Evolutionary conservation across 2,329 filamentous ascomycete species (phyloP), one percentile per base, ranked within the genome.

Genomic region (Grosmannia huntii): DNA sequence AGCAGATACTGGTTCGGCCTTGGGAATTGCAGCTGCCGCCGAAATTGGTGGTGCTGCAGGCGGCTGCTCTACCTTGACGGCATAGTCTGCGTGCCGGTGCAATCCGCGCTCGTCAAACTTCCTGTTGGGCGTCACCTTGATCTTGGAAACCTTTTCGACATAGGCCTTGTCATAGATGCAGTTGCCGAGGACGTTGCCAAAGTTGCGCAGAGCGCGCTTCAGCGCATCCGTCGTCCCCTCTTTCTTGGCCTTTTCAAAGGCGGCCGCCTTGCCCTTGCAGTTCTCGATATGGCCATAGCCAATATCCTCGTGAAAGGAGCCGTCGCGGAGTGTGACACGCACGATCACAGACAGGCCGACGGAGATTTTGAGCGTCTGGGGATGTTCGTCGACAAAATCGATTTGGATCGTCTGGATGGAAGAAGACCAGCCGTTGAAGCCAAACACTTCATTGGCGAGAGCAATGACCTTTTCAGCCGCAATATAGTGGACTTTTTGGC

Each of bases 231-330:
- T 97, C 3, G 90, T 95, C 9, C 90, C 95, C 74, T 97, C 91
- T 70, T 99, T 99, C 76, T 97, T 99, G 1, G 94, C 91, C 73
- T 99, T 99, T 70, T 99, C 94, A 67, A 97, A 99, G 0, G 92
- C 94, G 56, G 89, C 87, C 3, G 91, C 92, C 73, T 99, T 99
- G 58, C 89, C 88, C 72, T 92, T 95, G 70, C 86, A 90, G 67
- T 99, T 99, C 71, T 97, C 92, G 65, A 95, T 95, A 64, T 94
- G 89, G 9, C 94, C 94, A 67, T 99, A 99, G 31, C 94, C 94
- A 62, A 97, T 87, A 68, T 99, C 94, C 79, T 99, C 94, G 69
- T 97, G 94, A 68, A 84, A 97, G n/a, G 92, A 94, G 53, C 94
- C 94, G 72, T 97, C 92, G 62, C 85, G 86, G 57, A 99, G 73